Percentiles rank a stretch among this genome's conserved stretches.
Evolutionary conservation across 345 rosid genomes (phyloP).

Genomic region (Eucalyptus regnans): DNA sequence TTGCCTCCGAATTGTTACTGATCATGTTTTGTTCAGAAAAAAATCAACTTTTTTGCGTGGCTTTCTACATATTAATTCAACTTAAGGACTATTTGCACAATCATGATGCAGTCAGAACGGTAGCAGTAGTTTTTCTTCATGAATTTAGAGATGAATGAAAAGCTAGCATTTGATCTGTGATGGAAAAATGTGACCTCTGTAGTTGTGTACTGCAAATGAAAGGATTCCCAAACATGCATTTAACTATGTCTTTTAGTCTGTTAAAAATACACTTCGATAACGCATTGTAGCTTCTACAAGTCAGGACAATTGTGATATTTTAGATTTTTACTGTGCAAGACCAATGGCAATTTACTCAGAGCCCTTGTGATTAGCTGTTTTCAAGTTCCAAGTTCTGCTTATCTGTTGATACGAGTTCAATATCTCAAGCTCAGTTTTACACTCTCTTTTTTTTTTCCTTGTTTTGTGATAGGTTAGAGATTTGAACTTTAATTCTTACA

Average conservation of each 20-base stretch:
- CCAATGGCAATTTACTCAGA: neutral
- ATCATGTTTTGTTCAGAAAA: neutral
- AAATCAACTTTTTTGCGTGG: neutral
- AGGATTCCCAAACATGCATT: neutral
- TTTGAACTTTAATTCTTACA: neutral
- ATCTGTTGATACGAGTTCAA: neutral
- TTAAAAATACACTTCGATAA: neutral
- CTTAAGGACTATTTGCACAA: neutral
- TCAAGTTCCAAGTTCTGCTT: neutral
- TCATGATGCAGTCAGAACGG: neutral
- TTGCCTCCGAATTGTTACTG: neutral
- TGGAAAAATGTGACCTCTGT: neutral
- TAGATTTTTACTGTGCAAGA: neutral
- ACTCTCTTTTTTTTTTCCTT: too few relatives aligned
- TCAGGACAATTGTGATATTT: neutral
- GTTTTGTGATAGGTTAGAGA: neutral
- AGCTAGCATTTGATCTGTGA: neutral
- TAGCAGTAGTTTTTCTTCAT: neutral
- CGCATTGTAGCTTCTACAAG: neutral
- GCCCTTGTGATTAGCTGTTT: neutral
- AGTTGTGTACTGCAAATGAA: neutral
- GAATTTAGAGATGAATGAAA: neutral
- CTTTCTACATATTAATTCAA: too few relatives aligned
- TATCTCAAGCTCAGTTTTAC: neutral
- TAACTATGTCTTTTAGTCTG: neutral